A percentile compares a stretch with the other conserved stretches of the same genome.
These are phyloP conservation scores for Pisolithus albus DNA, from an alignment of 768 basidiomycete species.

Conservation along the genomic window DNA sequence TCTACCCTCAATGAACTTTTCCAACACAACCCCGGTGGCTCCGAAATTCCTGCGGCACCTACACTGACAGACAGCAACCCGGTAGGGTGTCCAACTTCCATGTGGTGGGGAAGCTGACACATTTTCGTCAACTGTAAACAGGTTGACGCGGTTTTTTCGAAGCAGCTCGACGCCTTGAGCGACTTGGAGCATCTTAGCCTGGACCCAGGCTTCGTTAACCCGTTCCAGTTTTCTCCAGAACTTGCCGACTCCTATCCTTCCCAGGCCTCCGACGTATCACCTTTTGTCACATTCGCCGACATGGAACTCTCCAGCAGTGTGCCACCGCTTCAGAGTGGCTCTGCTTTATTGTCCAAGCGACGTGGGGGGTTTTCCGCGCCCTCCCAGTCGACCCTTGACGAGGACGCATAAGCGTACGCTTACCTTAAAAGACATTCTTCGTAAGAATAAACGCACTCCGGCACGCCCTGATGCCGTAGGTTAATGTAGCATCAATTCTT, in stretches of 20 bases:
- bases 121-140: background rate
- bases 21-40: background rate
- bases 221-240: slow-evolving; percentile 8
- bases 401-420: too few species aligned
- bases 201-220: slow-evolving; percentile 19
- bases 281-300: background rate
- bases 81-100: background rate
- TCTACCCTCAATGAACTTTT: background rate
- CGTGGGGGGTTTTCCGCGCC: background rate
- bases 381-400: too few species aligned
- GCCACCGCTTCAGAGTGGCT: background rate
- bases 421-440: too few species aligned
- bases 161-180: background rate
- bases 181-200: slow-evolving; percentile 14
- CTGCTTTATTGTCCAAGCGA: background rate
- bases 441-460: too few species aligned
- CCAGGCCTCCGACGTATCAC: background rate
- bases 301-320: background rate
- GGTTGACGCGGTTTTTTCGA: slow-evolving; percentile 1
- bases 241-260: background rate
- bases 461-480: too few species aligned
- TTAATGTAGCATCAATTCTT: too few species aligned
- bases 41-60: background rate
- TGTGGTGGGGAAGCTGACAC: background rate
- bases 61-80: background rate